Percentiles rank a stretch among this genome's conserved stretches.
phyloP scores from a whole-genome alignment of 495 filamentous ascomycete genomes.

The Podospora anserina region DNA sequence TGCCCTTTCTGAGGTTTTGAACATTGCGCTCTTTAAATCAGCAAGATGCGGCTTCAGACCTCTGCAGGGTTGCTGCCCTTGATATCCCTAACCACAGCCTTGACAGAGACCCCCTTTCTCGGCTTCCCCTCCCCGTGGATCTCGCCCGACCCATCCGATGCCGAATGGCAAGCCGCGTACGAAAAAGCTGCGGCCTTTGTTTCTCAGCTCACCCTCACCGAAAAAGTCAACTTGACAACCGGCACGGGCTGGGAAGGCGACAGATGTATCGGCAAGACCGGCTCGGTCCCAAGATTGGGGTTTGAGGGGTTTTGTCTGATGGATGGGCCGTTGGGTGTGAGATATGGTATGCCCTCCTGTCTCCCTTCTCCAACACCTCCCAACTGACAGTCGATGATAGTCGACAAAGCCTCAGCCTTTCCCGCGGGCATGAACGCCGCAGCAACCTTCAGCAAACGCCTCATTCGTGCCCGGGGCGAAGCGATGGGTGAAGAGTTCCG shows the following conservation, averaged over 20 bases:
- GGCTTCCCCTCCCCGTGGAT: constrained; percentile 2
- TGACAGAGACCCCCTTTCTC: not conserved
- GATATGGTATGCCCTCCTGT: constrained; percentile 26
- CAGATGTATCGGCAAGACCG: constrained; percentile 72
- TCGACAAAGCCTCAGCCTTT: constrained; percentile 53
- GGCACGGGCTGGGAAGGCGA: constrained; percentile 71
- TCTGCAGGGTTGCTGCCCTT: not conserved
- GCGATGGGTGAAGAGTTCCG: constrained; percentile 58
- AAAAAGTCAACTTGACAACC: constrained; percentile 85
- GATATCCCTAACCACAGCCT: not conserved
- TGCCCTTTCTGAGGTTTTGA: too few species aligned
- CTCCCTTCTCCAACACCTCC: too few species aligned
- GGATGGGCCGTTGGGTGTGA: constrained; percentile 49
- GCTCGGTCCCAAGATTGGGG: constrained; percentile 45
- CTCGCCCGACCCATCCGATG: not conserved
- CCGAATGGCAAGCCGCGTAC: not conserved
- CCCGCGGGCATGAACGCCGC: constrained; percentile 72
- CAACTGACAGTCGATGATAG: too few species aligned
- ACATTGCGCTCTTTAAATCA: not conserved
- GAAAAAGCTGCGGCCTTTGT: constrained; percentile 53
- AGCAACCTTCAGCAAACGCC: constrained; percentile 65
- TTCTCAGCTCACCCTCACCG: constrained; percentile 67
- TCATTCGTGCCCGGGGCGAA: constrained; percentile 58
- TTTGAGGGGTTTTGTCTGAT: constrained; percentile 49
- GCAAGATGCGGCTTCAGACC: not conserved